These are phyloP conservation scores for Fusarium chuoi DNA, from an alignment of 2,329 filamentous ascomycete species.

Conservation along the genomic window DNA sequence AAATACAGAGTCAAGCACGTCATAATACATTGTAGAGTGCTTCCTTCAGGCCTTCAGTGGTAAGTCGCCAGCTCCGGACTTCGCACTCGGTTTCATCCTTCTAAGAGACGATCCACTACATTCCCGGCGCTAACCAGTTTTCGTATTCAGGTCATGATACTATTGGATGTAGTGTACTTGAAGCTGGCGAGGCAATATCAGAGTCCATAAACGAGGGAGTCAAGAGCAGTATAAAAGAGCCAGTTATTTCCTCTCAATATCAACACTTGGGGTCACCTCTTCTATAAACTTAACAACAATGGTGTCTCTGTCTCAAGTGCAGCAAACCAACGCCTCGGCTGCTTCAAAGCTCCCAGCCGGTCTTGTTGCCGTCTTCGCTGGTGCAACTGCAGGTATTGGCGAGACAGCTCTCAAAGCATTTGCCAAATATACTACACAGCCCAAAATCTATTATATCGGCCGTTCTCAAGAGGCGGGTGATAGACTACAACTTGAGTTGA, in stretches of 20 bases:
- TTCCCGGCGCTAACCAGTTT: slow-evolving; percentile 30
- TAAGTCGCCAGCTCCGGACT: not conserved
- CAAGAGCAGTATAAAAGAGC: not conserved
- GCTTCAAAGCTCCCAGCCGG: slow-evolving; percentile 13
- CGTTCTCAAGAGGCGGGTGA: slow-evolving; percentile 52
- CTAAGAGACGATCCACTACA: not conserved
- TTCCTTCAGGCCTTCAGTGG: not conserved
- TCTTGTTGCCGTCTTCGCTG: slow-evolving; percentile 61
- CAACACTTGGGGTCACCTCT: accelerated
- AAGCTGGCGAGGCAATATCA: not conserved
- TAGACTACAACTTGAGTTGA: slow-evolving; percentile 54
- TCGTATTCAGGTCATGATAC: slow-evolving; percentile 24
- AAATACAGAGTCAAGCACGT: slow-evolving; percentile 1
- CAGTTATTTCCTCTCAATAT: not conserved
- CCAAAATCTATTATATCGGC: slow-evolving; percentile 64
- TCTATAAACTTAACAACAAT: not conserved
- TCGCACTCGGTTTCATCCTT: slow-evolving; percentile 28
- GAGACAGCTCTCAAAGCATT: slow-evolving; percentile 59
- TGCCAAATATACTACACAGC: slow-evolving; percentile 51
- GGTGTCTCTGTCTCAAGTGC: slow-evolving; percentile 26
- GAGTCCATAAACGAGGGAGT: not conserved
- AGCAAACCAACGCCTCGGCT: slow-evolving; percentile 21
- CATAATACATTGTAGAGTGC: not conserved
- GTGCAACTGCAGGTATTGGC: slow-evolving; percentile 66
- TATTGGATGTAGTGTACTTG: not conserved